phyloP scores from a whole-genome alignment of 371 early-diverging fungal species.

The Lichtheimia corymbifera region DNA sequence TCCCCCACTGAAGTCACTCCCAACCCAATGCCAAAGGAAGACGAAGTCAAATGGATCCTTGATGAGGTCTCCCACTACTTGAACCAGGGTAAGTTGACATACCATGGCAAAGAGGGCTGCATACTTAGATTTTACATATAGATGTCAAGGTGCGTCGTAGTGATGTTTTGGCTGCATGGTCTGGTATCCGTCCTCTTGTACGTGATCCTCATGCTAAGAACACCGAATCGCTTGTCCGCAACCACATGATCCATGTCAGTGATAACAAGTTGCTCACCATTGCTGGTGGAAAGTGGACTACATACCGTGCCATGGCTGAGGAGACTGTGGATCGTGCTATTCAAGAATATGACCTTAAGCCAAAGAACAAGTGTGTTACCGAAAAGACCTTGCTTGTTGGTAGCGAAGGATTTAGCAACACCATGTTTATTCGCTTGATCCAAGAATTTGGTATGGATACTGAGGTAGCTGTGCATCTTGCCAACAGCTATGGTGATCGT shows the following conservation, averaged over 20 bases:
- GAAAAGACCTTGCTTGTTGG: constrained; percentile 85
- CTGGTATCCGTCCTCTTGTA: constrained; percentile 98
- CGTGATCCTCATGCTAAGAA: constrained; percentile 91
- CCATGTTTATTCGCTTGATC: constrained; percentile 89
- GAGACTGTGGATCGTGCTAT: constrained; percentile 95
- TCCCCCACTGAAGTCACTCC: constrained; percentile 79
- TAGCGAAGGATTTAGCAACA: constrained; percentile 82
- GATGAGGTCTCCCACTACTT: constrained; percentile 93
- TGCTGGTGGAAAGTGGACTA: constrained; percentile 99
- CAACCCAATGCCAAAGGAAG: constrained; percentile 88
- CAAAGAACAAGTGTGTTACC: constrained; percentile 66
- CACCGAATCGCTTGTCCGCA: constrained; percentile 94
- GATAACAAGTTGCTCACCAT: constrained; percentile 90
- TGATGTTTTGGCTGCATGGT: constrained; percentile 98
- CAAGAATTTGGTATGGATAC: constrained; percentile 94
- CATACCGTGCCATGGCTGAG: constrained; percentile 98
- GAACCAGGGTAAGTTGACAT: constrained; percentile 52
- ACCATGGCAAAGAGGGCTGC: neutral
- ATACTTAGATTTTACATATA: constrained; percentile 1
- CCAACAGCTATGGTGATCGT: constrained; percentile 93
- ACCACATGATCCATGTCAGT: constrained; percentile 93
- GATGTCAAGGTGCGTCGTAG: constrained; percentile 92
- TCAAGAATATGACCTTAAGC: constrained; percentile 63
- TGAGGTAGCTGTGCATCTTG: constrained; percentile 92
- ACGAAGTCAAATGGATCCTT: constrained; percentile 96